Evolutionary conservation across 805 yeast species (phyloP).

Genomic region (Spathaspora passalidarum): DNA sequence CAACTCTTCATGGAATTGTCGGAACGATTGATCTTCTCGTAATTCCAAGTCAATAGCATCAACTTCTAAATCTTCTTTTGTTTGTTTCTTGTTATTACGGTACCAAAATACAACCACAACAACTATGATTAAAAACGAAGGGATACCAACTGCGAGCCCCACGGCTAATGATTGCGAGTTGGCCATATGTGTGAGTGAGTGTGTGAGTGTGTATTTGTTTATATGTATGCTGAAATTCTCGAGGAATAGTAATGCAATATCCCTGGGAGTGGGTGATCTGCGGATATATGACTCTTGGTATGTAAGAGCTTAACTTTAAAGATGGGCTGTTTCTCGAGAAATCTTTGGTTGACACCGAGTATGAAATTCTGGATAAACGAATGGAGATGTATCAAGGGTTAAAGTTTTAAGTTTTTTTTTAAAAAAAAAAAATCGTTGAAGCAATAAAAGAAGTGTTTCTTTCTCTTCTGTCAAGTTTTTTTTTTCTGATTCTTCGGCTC

Average conservation of each 20-base stretch:
- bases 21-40: constrained; percentile 33
- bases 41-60: constrained; percentile 33
- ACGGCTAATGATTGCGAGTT: constrained; percentile 29
- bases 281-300: too few relatives aligned
- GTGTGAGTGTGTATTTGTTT: background rate
- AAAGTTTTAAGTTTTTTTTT: too few relatives aligned
- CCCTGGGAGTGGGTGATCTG: too few relatives aligned
- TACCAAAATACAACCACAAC: constrained; percentile 23
- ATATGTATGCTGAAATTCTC: too few relatives aligned
- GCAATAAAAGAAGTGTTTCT: too few relatives aligned
- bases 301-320: too few relatives aligned
- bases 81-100: constrained; percentile 29
- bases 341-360: too few relatives aligned
- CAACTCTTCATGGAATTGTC: constrained; percentile 35
- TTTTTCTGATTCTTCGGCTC: background rate
- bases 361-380: too few relatives aligned
- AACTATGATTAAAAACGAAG: constrained; percentile 28
- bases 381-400: too few relatives aligned
- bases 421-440: too few relatives aligned
- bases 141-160: constrained; percentile 42
- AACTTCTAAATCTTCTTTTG: constrained; percentile 27
- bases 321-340: too few relatives aligned
- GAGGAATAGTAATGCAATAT: too few relatives aligned
- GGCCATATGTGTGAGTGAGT: constrained; percentile 10
- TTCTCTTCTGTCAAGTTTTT: background rate